Percentiles rank a stretch among this genome's conserved stretches.
phyloP scores from a whole-genome alignment of 2,329 filamentous ascomycete species.

The Dryadomyces sulphureus region DNA sequence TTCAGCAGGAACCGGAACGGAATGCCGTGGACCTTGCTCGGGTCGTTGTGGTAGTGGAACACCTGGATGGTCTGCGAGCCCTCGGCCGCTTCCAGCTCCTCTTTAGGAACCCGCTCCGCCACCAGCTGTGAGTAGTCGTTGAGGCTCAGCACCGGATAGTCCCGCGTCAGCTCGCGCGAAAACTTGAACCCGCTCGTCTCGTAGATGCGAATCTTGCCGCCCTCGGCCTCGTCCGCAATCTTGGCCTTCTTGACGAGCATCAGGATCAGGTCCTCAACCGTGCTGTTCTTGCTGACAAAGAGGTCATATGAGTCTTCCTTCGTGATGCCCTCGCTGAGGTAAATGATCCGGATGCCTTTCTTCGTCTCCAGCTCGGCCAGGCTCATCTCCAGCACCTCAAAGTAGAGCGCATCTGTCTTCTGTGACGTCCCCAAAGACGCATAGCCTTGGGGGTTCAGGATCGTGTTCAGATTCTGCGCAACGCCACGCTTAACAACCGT shows the following conservation, averaged over 20 bases:
- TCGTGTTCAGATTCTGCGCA: constrained; percentile 59
- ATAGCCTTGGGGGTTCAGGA: constrained; percentile 62
- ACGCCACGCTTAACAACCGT: constrained; percentile 57
- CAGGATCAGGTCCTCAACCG: constrained; percentile 61
- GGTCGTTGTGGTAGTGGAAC: constrained; percentile 88
- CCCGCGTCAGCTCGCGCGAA: constrained; percentile 58
- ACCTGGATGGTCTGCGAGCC: constrained; percentile 54
- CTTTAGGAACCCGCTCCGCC: constrained; percentile 66
- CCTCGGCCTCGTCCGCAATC: constrained; percentile 56
- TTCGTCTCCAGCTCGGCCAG: constrained; percentile 86
- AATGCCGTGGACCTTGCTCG: constrained; percentile 68
- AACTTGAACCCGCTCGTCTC: constrained; percentile 74
- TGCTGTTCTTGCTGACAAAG: constrained; percentile 76
- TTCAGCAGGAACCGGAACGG: constrained; percentile 84
- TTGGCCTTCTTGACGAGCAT: constrained; percentile 68
- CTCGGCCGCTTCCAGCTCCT: constrained; percentile 42
- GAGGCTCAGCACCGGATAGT: constrained; percentile 62
- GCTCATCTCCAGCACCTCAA: constrained; percentile 89
- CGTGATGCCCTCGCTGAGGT: constrained; percentile 76
- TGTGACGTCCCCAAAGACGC: constrained; percentile 57
- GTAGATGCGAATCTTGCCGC: constrained; percentile 61
- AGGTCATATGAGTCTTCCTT: constrained; percentile 82
- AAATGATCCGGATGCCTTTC: constrained; percentile 70
- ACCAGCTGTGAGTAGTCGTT: constrained; percentile 76
- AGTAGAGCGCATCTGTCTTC: constrained; percentile 67